These are phyloP conservation scores for Fusarium fujikuroi DNA, from an alignment of 2,329 filamentous ascomycete species.

Conservation along the genomic window DNA sequence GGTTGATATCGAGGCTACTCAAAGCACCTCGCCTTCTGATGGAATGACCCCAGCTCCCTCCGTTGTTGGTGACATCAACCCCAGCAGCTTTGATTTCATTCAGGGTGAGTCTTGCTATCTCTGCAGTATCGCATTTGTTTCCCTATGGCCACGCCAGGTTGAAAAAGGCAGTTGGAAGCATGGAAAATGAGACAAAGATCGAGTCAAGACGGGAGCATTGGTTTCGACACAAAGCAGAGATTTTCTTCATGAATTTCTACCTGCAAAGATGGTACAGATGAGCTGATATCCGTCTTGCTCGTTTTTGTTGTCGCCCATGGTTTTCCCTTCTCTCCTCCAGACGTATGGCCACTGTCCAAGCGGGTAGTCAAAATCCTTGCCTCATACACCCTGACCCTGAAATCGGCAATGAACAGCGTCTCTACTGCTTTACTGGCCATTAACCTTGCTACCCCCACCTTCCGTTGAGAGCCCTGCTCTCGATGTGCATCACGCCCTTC, in stretches of 20 bases:
- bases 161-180: neutral
- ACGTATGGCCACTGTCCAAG: constrained; percentile 31
- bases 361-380: constrained; percentile 28
- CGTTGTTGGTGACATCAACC: constrained; percentile 57
- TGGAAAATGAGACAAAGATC: neutral
- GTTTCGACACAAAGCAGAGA: constrained; percentile 1
- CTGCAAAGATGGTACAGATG: neutral
- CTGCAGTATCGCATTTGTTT: neutral
- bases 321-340: constrained; percentile 12
- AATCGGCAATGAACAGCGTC: constrained; percentile 28
- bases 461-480: constrained; percentile 25
- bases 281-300: neutral
- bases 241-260: neutral
- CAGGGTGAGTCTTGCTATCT: constrained; percentile 55
- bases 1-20: constrained; percentile 50
- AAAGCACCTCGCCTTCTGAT: constrained; percentile 50
- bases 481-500: constrained; percentile 24
- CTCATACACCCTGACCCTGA: constrained; percentile 17
- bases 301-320: neutral
- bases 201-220: neutral
- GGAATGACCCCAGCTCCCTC: constrained; percentile 54
- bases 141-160: neutral
- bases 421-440: constrained; percentile 16
- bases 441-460: constrained; percentile 30
- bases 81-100: constrained; percentile 61